Base-by-base conservation (phyloP, 2,329 filamentous ascomycete species). In the Esteya vermicola region DNA sequence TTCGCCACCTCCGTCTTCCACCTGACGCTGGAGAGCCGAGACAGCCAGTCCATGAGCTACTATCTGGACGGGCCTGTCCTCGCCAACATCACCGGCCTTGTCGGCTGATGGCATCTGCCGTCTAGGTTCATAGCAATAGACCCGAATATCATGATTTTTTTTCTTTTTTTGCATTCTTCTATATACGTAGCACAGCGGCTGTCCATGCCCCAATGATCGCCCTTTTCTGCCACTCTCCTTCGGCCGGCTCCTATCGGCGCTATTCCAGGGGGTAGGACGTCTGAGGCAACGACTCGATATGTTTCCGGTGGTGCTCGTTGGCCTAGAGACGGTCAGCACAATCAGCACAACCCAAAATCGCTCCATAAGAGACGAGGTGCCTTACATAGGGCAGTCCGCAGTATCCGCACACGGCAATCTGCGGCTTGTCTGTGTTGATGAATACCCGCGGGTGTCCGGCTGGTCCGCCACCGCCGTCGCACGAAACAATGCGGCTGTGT, bases 371-470 rank as follows among this genome's bases (percentile, higher is more conserved):
- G n/a, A 35, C 1, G 16, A 8, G 25, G 8, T 13, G 7, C 62
- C 88, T 57, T 72, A 96, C 91, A 58, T 79, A 98, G 52, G 91
- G 91, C 50, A 91, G 59, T 39, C 91, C 91, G 58, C 91, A 98
- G 68, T 98, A 98, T 55, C 73, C 80, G 70, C 91, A 98, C 57
- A 69, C 68, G 38, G 31, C 75, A 53, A 98, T 94, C 68, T 96
- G 79, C 33, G 91, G 84, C 71, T 95, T 96, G 64, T 98, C 91
- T 50, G 83, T 80, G 65, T 98, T 98, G 74, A 98, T 98, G 60
- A 86, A 98, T 63, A 98, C 81, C 55, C 76, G 75, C 37, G 91
- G 91, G 61, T 98, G 91, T 33, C 91, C 91, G 41, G 84, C 67
- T 25, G 88, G 81, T 34, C 89, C 91, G 50, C 88, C 88, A 43